These are phyloP conservation scores for Thermothelomyces thermophilus DNA, from an alignment of 2,329 filamentous ascomycete species.

Conservation along the genomic window DNA sequence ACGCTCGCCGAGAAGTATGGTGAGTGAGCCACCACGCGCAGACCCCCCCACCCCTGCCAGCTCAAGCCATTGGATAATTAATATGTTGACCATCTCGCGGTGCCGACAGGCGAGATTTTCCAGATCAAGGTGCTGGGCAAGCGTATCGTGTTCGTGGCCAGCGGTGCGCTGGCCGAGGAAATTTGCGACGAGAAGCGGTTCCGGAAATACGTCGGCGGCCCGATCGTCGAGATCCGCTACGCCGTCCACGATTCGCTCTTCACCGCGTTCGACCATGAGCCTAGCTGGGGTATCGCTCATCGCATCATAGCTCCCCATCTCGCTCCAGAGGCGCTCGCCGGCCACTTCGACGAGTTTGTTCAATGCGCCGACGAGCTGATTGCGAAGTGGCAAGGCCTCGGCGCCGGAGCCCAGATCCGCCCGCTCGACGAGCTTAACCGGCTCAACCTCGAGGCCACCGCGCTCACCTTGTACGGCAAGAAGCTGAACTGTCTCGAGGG, in stretches of 20 bases:
- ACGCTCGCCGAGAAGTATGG: constrained; percentile 38
- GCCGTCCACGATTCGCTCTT: constrained; percentile 47
- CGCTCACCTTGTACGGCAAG: constrained; percentile 46
- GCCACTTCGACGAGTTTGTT: constrained; percentile 42
- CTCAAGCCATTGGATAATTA: no score
- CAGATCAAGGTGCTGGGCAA: constrained; percentile 37
- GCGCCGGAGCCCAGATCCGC: constrained; percentile 34
- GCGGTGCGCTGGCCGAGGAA: constrained; percentile 37
- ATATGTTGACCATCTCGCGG: no score
- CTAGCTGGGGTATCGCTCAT: constrained; percentile 44
- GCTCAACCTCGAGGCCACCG: constrained; percentile 46
- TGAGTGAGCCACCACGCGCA: constrained; percentile 5
- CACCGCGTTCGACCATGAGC: constrained; percentile 43
- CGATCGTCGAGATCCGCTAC: constrained; percentile 46
- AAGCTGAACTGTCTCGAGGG: constrained; percentile 42
- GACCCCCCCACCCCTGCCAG: no score
- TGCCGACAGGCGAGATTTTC: constrained; percentile 39
- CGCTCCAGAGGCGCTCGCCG: constrained; percentile 28
- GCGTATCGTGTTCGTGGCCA: constrained; percentile 37
- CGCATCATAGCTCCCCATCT: constrained; percentile 46
- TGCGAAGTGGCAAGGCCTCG: constrained; percentile 41
- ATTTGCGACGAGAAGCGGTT: constrained; percentile 47
- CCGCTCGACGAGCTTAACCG: constrained; percentile 46
- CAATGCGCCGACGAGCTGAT: constrained; percentile 44
- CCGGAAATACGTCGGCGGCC: constrained; percentile 47